A percentile compares a stretch with the other conserved stretches of the same genome.
These are phyloP conservation scores for Falciphora oryzae DNA, from an alignment of 2,329 filamentous ascomycete genomes.

Conservation along the genomic window DNA sequence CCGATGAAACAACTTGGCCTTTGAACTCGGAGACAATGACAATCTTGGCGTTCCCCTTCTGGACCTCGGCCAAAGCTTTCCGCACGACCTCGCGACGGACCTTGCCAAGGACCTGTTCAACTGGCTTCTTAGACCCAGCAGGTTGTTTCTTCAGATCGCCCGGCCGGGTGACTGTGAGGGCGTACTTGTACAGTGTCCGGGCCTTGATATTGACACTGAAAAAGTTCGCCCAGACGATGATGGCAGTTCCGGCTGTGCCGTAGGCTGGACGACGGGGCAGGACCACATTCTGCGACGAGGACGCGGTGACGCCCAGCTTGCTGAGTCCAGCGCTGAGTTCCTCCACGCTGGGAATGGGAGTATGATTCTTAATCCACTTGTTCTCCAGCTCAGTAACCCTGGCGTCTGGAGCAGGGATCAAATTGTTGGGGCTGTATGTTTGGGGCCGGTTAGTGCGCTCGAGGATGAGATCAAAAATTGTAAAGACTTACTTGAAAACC, in stretches of 20 bases:
- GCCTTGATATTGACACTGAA: conserved; percentile 38
- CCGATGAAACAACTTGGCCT: conserved; percentile 36
- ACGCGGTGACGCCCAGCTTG: conserved; percentile 23
- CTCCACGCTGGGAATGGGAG: conserved; percentile 21
- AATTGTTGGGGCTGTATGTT: neutral
- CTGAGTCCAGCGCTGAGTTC: conserved; percentile 30
- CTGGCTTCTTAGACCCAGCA: conserved; percentile 27
- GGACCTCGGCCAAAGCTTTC: conserved; percentile 10
- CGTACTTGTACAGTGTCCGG: conserved; percentile 37
- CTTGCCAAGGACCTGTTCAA: conserved; percentile 15
- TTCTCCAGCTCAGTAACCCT: conserved; percentile 34
- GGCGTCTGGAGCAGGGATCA: conserved; percentile 20
- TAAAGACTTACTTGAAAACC: conserved; percentile 26
- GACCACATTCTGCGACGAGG: conserved; percentile 6
- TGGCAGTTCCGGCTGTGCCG: conserved; percentile 35
- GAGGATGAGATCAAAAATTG: neutral
- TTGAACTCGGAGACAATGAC: conserved; percentile 33
- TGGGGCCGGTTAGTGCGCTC: neutral
- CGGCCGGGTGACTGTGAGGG: neutral
- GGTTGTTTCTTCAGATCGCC: conserved; percentile 23
- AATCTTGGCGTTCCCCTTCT: conserved; percentile 32
- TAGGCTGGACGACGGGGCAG: conserved; percentile 46
- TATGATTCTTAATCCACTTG: conserved; percentile 27
- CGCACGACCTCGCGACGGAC: conserved; percentile 14
- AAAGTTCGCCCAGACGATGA: conserved; percentile 50